Evolutionary conservation across 441 rosid species (phyloP), one percentile per base, ranked within the genome.

Genomic region (Populus hybrid): DNA sequence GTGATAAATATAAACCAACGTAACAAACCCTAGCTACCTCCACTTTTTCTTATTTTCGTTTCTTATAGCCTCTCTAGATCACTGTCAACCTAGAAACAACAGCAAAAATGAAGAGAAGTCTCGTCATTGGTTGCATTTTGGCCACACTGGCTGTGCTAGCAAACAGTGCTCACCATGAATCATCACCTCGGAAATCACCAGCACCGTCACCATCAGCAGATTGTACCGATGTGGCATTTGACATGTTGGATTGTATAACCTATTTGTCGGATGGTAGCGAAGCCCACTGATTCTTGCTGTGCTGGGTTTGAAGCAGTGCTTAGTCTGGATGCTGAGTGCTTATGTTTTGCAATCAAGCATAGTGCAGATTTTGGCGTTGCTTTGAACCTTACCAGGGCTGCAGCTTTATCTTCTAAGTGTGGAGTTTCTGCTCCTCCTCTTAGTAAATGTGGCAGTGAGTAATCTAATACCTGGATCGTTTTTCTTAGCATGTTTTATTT

Each of bases 231-330:
- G 46, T 87, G 10, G 73, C 83, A 6, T 85, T 53, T 6, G 69
- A 80, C 63, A 86, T 89, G 89, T 10, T 72, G 1, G 82, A 82
- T 46, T 86, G 92, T 67, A 1, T 85, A 14, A 57, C 81, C 3
- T 86, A 78, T 72, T 23, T 89, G 26, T 30, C 63, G 10, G 40
- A 5, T 0, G 86, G 77, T 0, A 69, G 79, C 67, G 59, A 69
- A 72, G 35, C 84, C 84, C 0, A 10, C 26, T 8, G 30, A n/a
- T 1, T 6, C 71, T 1, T 89, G 89, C 59, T 87, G 90, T 71
- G 28, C 66, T 4, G 88, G 89, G 6, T 70, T 86, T 26, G 30
- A 84, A 57, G 30, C 78, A 0, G 79, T 86, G 59, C 3, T 85
- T 3, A 63, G 50, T 1, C 24, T 23, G 0, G 75, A 79, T 30